Percentiles rank a stretch among this genome's conserved stretches.
phyloP scores from a whole-genome alignment of 2,329 filamentous ascomycete species.

The Arthrinium phaeospermum region DNA sequence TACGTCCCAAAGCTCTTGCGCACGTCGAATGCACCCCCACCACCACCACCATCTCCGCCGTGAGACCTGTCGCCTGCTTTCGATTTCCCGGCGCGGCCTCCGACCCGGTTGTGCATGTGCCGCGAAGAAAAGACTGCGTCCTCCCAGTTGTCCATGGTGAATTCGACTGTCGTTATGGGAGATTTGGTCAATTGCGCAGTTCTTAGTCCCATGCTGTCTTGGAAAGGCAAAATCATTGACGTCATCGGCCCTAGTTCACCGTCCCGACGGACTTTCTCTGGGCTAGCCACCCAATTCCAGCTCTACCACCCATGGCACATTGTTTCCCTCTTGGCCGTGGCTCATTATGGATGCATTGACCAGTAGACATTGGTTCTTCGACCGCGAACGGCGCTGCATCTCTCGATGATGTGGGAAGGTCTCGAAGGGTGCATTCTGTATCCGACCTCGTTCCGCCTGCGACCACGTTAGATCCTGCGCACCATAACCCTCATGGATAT shows the following conservation, averaged over 20 bases:
- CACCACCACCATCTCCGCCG: not conserved
- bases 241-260: not conserved
- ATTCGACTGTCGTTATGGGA: not conserved
- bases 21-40: conserved; percentile 26
- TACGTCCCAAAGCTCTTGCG: conserved; percentile 30
- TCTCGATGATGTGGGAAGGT: not conserved
- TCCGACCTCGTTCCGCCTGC: not conserved
- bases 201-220: not conserved
- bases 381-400: not conserved
- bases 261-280: not conserved
- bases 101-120: conserved; percentile 34
- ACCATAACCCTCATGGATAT: conserved; percentile 64
- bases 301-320: not conserved
- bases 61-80: conserved; percentile 23
- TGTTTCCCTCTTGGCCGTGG: not conserved
- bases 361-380: not conserved
- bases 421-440: no score
- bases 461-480: conserved; percentile 47
- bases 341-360: not conserved
- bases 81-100: conserved; percentile 19
- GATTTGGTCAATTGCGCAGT: not conserved
- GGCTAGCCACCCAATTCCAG: not conserved
- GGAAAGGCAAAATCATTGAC: not conserved
- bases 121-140: conserved; percentile 31
- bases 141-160: conserved; percentile 30